Base-by-base conservation (phyloP, 1,284 basidiomycete genomes). In the Trichosporon coremiiforme region DNA sequence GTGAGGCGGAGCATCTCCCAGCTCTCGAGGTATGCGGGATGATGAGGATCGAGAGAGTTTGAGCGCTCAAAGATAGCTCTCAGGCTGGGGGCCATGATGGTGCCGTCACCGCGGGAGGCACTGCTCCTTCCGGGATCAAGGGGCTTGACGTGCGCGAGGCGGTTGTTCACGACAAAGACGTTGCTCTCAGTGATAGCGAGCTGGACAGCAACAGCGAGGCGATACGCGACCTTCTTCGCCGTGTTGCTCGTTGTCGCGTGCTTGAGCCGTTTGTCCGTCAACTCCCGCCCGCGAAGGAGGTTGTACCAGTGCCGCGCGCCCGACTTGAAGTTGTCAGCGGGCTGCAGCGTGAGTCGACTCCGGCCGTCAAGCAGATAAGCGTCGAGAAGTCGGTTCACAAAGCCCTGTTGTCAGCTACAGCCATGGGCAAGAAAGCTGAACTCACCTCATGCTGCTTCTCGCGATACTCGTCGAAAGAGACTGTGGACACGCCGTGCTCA, bases 141-240 rank as follows among this genome's bases (percentile, higher is more conserved):
- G 6, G 65, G 29, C 64, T 67, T 67, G 36, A 71, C 10, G 12
- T 70, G 67, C 0, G 65, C 64, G 5, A 80, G 63, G 8, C 70
- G 70, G 31, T 70, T 75, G 41, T 78, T 69, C 5, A 77, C 70
- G 17, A 76, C 66, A 7, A 73, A 70, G 4, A 77, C 41, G 55
- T 71, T 69, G 68, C 72, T 77, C 45, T 80, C 78, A 66, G 76
- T 72, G 8, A 76, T 66, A 2, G 78, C 71, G 38, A 77, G 66
- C 47, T 74, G 74, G 55, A 78, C 74, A 2, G 78, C 75, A 8
- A 77, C 64, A 0, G 73, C 76, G 10, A 79, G 63, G 8, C 73
- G 71, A 31, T 76, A 77, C 53, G 50, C 68, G 57, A 69, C 67
- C 45, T 68, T 70, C 10, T 64, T 45, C 0, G 70, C 57, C 0